These are phyloP conservation scores for Penicillium sp. DNA, from an alignment of 2,329 filamentous ascomycete genomes.

Conservation along the genomic window DNA sequence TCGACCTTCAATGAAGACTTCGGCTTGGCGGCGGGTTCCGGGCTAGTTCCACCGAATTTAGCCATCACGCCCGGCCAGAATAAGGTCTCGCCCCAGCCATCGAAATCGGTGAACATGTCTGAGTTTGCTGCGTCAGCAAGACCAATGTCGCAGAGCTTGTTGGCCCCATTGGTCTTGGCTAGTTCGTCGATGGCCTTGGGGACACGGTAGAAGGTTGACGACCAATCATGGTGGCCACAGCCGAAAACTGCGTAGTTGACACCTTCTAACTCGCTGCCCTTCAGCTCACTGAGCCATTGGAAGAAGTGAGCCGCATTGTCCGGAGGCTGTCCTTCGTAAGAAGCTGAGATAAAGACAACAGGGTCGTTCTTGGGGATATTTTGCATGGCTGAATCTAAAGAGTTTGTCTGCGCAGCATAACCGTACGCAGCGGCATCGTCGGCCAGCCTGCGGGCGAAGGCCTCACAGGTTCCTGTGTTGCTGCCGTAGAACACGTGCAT, in stretches of 20 bases:
- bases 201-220: slow-evolving; percentile 56
- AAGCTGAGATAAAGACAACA: slow-evolving; percentile 59
- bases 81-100: slow-evolving; percentile 56
- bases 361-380: slow-evolving; percentile 54
- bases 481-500: slow-evolving; percentile 65
- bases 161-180: slow-evolving; percentile 46
- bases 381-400: slow-evolving; percentile 55
- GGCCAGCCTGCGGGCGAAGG: slow-evolving; percentile 56
- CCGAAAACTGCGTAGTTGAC: slow-evolving; percentile 63
- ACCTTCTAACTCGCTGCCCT: slow-evolving; percentile 46
- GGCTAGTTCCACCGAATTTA: slow-evolving; percentile 24
- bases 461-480: slow-evolving; percentile 66
- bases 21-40: slow-evolving; percentile 27
- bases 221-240: slow-evolving; percentile 52
- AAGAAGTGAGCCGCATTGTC: slow-evolving; percentile 64
- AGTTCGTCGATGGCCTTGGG: slow-evolving; percentile 54
- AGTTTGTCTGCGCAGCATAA: slow-evolving; percentile 49
- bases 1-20: slow-evolving; percentile 37
- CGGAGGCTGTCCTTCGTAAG: slow-evolving; percentile 65
- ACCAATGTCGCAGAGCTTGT: slow-evolving; percentile 44
- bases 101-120: slow-evolving; percentile 61
- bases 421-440: slow-evolving; percentile 52
- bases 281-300: slow-evolving; percentile 53
- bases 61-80: slow-evolving; percentile 47
- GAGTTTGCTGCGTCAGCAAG: slow-evolving; percentile 53